Conservation (phyloP, 345 rosid species). For the Gossypium herbaceum region DNA sequence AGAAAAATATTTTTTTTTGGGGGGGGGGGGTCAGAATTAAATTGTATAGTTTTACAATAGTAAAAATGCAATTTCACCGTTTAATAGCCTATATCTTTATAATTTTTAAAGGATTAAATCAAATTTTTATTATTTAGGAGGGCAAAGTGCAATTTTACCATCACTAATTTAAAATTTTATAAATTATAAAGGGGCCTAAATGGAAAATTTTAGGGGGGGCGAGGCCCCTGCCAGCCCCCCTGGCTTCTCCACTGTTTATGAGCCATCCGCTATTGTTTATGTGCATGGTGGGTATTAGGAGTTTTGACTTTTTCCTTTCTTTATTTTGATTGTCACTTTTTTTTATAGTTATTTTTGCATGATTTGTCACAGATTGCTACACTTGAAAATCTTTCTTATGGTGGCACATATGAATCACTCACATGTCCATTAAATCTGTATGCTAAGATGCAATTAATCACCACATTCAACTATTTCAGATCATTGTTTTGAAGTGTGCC, state of each 20-base stretch:
- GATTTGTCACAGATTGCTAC: constrained; percentile 7
- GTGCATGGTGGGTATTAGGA: constrained; percentile 6
- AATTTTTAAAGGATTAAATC: too few relatives aligned
- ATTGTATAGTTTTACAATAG: too few relatives aligned
- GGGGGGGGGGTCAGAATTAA: too few relatives aligned
- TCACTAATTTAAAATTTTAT: too few relatives aligned
- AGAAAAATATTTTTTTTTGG: too few relatives aligned
- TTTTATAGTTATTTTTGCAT: constrained; percentile 1
- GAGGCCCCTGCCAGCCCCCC: too few relatives aligned
- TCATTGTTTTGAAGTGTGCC: constrained; percentile 3
- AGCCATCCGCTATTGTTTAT: constrained; percentile 11
- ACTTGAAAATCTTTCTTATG: constrained; percentile 8
- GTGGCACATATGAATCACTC: not conserved
- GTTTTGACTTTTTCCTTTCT: not conserved
- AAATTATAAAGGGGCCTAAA: too few relatives aligned
- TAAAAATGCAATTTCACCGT: too few relatives aligned
- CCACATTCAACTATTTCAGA: not conserved
- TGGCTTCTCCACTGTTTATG: not conserved
- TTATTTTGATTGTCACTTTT: not conserved
- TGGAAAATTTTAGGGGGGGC: too few relatives aligned
- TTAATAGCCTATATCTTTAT: too few relatives aligned
- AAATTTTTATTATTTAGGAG: too few relatives aligned
- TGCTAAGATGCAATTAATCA: not conserved
- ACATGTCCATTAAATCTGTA: not conserved
- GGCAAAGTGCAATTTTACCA: too few relatives aligned